These are phyloP conservation scores for Euryodendron excelsum DNA, from an alignment of 148 eudicot genomes.

Conservation along the genomic window DNA sequence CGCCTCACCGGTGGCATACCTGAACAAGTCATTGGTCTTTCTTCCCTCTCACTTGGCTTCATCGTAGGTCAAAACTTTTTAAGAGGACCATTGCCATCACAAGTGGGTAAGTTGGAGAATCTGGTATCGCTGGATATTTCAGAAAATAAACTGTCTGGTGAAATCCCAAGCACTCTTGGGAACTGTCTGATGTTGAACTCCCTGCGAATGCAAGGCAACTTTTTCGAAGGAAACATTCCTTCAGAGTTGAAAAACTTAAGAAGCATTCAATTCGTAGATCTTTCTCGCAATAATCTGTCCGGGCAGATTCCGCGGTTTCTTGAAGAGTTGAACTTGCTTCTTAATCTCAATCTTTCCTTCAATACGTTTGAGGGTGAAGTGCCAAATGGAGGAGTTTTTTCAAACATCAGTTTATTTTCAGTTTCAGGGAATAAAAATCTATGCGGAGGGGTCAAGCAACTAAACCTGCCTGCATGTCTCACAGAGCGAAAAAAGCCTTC, in stretches of 20 bases:
- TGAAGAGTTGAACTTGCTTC: background rate
- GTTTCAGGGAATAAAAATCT: constrained; percentile 16
- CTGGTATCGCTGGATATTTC: constrained; percentile 5
- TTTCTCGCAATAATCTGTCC: constrained; percentile 23
- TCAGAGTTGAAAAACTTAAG: background rate
- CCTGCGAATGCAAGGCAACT: constrained; percentile 14
- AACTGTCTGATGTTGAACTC: constrained; percentile 4
- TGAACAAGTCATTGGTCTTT: constrained; percentile 1
- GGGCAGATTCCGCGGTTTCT: constrained; percentile 24
- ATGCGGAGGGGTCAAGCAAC: constrained; percentile 24
- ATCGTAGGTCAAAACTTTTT: background rate
- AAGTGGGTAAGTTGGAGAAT: constrained; percentile 23
- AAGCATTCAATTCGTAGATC: constrained; percentile 7
- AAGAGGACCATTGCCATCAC: constrained; percentile 16
- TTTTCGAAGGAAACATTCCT: constrained; percentile 24
- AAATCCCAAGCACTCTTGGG: constrained; percentile 24
- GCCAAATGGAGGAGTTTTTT: constrained; percentile 23
- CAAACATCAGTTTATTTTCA: constrained; percentile 5
- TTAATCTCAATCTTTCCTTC: constrained; percentile 26
- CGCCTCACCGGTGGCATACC: constrained; percentile 11
- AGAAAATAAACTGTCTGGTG: constrained; percentile 20
- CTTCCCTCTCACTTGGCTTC: constrained; percentile 15
- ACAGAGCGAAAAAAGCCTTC: background rate
- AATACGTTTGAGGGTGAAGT: constrained; percentile 31
- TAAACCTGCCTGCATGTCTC: constrained; percentile 16